Conservation (phyloP, 2,329 filamentous ascomycete genomes). For the Aspergillus niger region DNA sequence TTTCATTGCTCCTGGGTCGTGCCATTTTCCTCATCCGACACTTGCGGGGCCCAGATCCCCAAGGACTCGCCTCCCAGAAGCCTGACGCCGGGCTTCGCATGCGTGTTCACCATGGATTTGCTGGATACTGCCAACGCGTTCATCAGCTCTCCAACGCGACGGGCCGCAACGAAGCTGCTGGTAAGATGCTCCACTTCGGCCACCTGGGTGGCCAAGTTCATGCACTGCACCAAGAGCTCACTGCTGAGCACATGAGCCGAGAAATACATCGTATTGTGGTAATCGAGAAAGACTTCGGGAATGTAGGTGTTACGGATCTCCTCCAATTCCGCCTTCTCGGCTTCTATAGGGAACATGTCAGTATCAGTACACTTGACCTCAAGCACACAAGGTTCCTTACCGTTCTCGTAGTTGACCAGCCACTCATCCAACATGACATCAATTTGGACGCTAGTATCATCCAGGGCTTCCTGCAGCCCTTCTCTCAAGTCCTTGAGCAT, state of each 20-base stretch:
- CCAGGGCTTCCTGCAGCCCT: slow-evolving; percentile 58
- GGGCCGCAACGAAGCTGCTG: slow-evolving; percentile 62
- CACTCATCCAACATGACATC: slow-evolving; percentile 64
- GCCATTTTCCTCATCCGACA: slow-evolving; percentile 29
- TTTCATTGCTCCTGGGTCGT: slow-evolving; percentile 9
- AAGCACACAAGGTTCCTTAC: slow-evolving; percentile 45
- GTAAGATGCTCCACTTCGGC: slow-evolving; percentile 69
- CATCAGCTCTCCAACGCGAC: slow-evolving; percentile 73
- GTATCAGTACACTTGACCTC: background rate
- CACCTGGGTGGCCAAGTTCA: slow-evolving; percentile 83
- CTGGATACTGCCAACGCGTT: slow-evolving; percentile 75
- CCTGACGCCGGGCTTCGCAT: slow-evolving; percentile 46
- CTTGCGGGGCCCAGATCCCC: slow-evolving; percentile 42
- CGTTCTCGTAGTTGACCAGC: slow-evolving; percentile 59
- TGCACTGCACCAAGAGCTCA: slow-evolving; percentile 76
- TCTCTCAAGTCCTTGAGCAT: slow-evolving; percentile 55
- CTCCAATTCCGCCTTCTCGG: slow-evolving; percentile 62
- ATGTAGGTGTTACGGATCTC: slow-evolving; percentile 75
- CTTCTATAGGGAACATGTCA: slow-evolving; percentile 39
- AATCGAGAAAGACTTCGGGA: slow-evolving; percentile 82
- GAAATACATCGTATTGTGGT: slow-evolving; percentile 77
- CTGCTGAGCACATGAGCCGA: slow-evolving; percentile 73
- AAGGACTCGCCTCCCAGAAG: slow-evolving; percentile 38
- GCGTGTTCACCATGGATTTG: slow-evolving; percentile 65
- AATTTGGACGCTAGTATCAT: slow-evolving; percentile 59